Base-by-base conservation (phyloP, 208 protist genomes). In the Trichomonas tenax region DNA sequence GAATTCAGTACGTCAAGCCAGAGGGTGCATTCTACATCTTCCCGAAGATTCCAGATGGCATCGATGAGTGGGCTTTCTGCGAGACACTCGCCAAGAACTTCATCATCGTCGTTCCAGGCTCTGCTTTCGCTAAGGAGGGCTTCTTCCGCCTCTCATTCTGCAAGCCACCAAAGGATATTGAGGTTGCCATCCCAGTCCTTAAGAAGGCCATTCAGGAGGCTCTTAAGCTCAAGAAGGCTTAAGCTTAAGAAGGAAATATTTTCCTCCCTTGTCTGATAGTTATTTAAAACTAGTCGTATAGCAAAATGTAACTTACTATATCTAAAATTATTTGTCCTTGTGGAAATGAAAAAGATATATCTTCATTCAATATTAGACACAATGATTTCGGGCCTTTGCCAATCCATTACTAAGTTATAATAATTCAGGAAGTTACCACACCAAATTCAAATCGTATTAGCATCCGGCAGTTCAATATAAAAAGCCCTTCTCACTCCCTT, bases 1-100 rank as follows among this genome's bases (percentile, higher is more conserved):
- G 86, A 51, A 51, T 51, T 38, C 17, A 93, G 45, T 93, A 51
- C 44, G 26, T 93, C 44, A 48, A 51, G 26, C 86, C 86, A 51
- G 44, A 93, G 51, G 86, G 86, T 48, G 44, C 86, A 8, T 93
- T 93, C 34, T 93, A 93, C n/a, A 51, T 93, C 41, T 93, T 93
- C 44, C 44, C 44, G 14, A 48, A 93, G 44, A 51, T 51, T 38
- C 86, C 86, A 51, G 86, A 93, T n/a, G 44, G 44, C 23, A 89
- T 89, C 40, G 44, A 48, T 51, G 86, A 48, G 26, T 51, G 44
- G 40, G 86, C 6, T 36, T 93, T 93, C 34, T 93, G 44, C 26
- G 44, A 93, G 0, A 51, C 1, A 34, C 11, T 51, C 10, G 44
- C 40, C 23, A 38, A 93, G 8, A 41, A 93, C 44, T 34, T 51